Evolutionary conservation across 176 grass and related monocot genomes (phyloP).

Genomic region (Saccharum officinarum): DNA sequence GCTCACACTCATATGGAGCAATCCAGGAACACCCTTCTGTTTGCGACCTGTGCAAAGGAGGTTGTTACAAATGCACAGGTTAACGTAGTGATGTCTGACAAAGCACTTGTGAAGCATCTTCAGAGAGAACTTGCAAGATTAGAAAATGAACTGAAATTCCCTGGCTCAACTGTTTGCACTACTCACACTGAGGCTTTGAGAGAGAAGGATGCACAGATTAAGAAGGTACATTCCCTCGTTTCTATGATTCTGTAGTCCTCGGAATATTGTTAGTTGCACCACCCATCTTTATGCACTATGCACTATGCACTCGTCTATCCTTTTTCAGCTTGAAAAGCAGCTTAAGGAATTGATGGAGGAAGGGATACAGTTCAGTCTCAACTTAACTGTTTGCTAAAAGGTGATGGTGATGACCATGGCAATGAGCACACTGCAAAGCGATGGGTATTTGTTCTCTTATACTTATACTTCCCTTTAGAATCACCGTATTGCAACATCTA

Average conservation of each 20-base stretch:
- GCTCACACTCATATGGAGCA: slow-evolving; percentile 85
- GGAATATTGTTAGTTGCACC: background rate
- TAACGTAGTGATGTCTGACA: slow-evolving; percentile 98
- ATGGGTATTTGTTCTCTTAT: slow-evolving; percentile 59
- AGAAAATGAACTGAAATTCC: slow-evolving; percentile 66
- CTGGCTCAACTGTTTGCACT: slow-evolving; percentile 35
- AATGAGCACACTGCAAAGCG: slow-evolving; percentile 45
- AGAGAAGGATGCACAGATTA: slow-evolving; percentile 84
- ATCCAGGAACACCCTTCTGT: slow-evolving; percentile 90
- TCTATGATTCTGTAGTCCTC: background rate
- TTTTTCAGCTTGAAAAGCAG: slow-evolving; percentile 76
- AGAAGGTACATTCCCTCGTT: slow-evolving; percentile 47
- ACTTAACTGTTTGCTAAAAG: slow-evolving; percentile 77
- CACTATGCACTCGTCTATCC: background rate
- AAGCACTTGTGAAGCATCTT: slow-evolving; percentile 81
- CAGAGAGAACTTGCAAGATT: slow-evolving; percentile 85
- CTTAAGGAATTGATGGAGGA: slow-evolving; percentile 87
- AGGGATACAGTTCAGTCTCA: slow-evolving; percentile 85
- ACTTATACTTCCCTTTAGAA: slow-evolving; percentile 1
- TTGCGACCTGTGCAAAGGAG: slow-evolving; percentile 89
- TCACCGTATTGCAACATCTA: slow-evolving; percentile 4
- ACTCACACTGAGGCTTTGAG: slow-evolving; percentile 67
- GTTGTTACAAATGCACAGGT: slow-evolving; percentile 92
- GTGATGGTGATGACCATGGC: slow-evolving; percentile 46
- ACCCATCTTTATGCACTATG: slow-evolving; percentile 33